Evolutionary conservation across 352 stramenopile genomes (phyloP), one percentile per base, ranked within the genome.

Genomic region (Pythium diclinum): DNA sequence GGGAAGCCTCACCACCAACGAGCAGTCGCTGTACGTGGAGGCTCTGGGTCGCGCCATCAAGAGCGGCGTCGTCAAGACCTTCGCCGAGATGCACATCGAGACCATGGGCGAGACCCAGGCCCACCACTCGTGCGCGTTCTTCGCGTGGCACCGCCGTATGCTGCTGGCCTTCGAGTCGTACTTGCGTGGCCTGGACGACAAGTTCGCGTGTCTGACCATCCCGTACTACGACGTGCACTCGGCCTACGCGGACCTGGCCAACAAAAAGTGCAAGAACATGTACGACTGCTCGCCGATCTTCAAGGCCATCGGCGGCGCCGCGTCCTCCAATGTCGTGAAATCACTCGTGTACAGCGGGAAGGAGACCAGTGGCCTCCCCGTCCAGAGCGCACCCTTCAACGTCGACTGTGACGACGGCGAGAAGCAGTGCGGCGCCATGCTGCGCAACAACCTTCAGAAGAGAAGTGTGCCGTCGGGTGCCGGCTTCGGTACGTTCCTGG

Each of bases 181-280:
- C 40, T 49, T 92, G 48, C 84, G 84, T n/a, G 71, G 75, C 44
- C 64, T 89, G 23, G 75, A 74, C 56, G 56, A 73, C 19, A 74
- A 79, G 56, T 92, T 81, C 51, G 76, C 73, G 4, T 92, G 84
- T 53, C 47, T 92, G 23, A 91, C 84, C 17, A 42, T 92, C 21
- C 84, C 82, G n/a, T 92, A 87, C 79, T 92, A 86, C 59, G 84
- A 92, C 62, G 76, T 90, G 25, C 77, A 87, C 69, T 84, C 79
- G 59, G 81, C 77, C 19, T 90, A 87, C 71, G 61, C 78, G 8
- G 72, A 82, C 21, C 60, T 70, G 0, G 76, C 76, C 8, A 82
- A 71, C 34, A 73, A 72, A 2, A 66, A 83, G 56, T 90, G 81
- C 53, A 49, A 34, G 55, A 85, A 76, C 69, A 80, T 90, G 68